Evolutionary conservation across 2,329 filamentous ascomycete species (phyloP), one percentile per base, ranked within the genome.

Genomic region (Stemphylium beticola): DNA sequence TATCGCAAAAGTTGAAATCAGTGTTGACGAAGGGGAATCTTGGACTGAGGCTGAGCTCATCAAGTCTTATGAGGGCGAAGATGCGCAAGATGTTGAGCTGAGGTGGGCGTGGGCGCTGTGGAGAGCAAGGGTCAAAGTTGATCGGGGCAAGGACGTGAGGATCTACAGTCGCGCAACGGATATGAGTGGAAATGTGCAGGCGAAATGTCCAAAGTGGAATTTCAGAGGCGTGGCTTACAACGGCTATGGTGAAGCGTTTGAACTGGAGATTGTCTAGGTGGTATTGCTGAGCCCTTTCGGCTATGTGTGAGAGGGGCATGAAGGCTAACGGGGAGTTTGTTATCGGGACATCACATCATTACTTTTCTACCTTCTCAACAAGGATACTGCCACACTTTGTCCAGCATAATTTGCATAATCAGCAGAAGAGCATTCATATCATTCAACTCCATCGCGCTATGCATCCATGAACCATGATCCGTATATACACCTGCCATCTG

Each of bases 41-140:
- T 86, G 83, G 83, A 65, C 71, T 4, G 75, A 82, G 50, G 82
- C 83, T 3, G 68, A 79, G 38, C 41, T 79, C 32, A 61, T 74
- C 22, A 60, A 62, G n/a, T 49, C 57, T 8, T 46, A 66, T 2
- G 61, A 60, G 0, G 58, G 57, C 2, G 55, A 52, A 20, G 58
- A 58, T 4, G 58, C 58, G 3, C 44, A 65, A 3, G 54, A 61
- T 2, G 62, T 58, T 18, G 76, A 75, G 10, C 61, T 76, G 57
- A 83, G 79, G 59, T 85, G 83, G 84, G 78, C 79, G 38, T 87
- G 84, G 84, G 77, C 78, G 39, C 65, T 87, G 32, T 87, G 84
- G 84, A 77, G 69, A 52, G 78, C 76, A 1, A 71, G 67, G 11
- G 68, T 84, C n/a, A 68, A 62, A 26, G 60, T 81, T 14, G 72